Percentiles rank a stretch among this genome's conserved stretches.
Conservation (phyloP, 1,284 basidiomycete species). For the Ustilago lituana region DNA sequence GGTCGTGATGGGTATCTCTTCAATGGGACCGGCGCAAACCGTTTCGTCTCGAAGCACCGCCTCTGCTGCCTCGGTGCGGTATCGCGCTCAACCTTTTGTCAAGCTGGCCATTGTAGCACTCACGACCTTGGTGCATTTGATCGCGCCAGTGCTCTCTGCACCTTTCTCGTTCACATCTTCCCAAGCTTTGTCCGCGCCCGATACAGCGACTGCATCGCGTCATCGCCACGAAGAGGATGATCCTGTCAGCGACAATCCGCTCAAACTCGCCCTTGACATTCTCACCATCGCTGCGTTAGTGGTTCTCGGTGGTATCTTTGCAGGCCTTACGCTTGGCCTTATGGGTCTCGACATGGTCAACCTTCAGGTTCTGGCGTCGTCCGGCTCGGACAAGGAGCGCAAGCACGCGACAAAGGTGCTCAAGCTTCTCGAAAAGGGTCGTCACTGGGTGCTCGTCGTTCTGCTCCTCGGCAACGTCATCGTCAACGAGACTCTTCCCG, state of each 20-base stretch:
- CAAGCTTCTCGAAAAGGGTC: constrained; percentile 78
- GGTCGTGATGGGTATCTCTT: constrained; percentile 5
- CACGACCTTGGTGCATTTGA: constrained; percentile 42
- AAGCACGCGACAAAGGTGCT: constrained; percentile 69
- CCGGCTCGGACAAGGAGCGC: constrained; percentile 75
- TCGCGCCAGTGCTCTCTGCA: constrained; percentile 33
- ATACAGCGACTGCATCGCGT: background rate
- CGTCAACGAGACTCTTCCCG: constrained; percentile 71
- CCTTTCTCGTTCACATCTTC: constrained; percentile 12
- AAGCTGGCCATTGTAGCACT: constrained; percentile 38
- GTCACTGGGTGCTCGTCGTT: constrained; percentile 90
- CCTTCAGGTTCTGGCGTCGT: constrained; percentile 82
- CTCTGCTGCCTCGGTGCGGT: constrained; percentile 20
- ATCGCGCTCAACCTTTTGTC: constrained; percentile 40
- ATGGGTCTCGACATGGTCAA: constrained; percentile 96
- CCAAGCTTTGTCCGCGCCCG: constrained; percentile 1
- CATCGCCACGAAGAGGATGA: constrained; percentile 33
- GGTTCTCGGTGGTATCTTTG: constrained; percentile 69
- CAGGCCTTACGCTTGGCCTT: constrained; percentile 81
- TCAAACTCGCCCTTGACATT: constrained; percentile 54
- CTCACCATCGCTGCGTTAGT: constrained; percentile 60
- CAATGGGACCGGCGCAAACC: constrained; percentile 5
- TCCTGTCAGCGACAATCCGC: constrained; percentile 38
- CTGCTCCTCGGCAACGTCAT: constrained; percentile 87
- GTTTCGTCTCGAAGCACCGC: background rate